These are phyloP conservation scores for Stephanodiscus minutulus DNA, from an alignment of 108 stramenopile genomes.

Conservation along the genomic window DNA sequence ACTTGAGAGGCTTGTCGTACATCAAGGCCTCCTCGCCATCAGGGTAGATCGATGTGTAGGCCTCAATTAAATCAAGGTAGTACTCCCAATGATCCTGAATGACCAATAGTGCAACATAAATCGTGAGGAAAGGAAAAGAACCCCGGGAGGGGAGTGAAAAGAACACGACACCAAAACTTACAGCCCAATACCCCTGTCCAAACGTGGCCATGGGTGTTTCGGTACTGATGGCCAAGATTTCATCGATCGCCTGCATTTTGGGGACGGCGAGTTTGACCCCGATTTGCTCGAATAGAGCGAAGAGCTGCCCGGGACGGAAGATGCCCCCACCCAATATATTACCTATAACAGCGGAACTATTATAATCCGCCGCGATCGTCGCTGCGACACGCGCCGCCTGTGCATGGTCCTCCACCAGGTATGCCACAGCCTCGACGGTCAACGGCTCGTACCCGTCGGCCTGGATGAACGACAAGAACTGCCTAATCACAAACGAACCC, in stretches of 20 bases:
- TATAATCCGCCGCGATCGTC: conserved; percentile 58
- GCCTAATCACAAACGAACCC: conserved; percentile 84
- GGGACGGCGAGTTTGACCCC: conserved; percentile 59
- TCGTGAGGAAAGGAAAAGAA: too few species aligned
- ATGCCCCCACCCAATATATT: conserved; percentile 75
- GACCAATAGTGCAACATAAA: too few species aligned
- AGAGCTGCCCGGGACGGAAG: conserved; percentile 94
- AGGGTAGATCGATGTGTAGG: conserved; percentile 92
- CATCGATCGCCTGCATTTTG: conserved; percentile 71
- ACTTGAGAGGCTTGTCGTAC: conserved; percentile 86
- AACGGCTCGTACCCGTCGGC: conserved; percentile 97
- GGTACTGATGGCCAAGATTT: conserved; percentile 65
- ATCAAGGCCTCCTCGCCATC: conserved; percentile 90
- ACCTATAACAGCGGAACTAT: conserved; percentile 60
- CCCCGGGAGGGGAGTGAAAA: too few species aligned
- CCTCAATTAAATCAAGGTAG: conserved; percentile 89
- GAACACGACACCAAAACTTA: too few species aligned
- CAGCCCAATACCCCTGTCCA: conserved; percentile 89
- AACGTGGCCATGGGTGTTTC: conserved; percentile 81
- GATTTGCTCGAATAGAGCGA: conserved; percentile 75
- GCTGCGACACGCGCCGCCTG: conserved; percentile 65
- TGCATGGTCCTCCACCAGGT: conserved; percentile 60
- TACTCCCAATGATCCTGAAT: conserved; percentile 95
- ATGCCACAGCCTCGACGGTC: conserved; percentile 89
- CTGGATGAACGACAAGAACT: conserved; percentile 93